phyloP scores from a whole-genome alignment of 257 asterid species.

The Solanum medicagineum region DNA sequence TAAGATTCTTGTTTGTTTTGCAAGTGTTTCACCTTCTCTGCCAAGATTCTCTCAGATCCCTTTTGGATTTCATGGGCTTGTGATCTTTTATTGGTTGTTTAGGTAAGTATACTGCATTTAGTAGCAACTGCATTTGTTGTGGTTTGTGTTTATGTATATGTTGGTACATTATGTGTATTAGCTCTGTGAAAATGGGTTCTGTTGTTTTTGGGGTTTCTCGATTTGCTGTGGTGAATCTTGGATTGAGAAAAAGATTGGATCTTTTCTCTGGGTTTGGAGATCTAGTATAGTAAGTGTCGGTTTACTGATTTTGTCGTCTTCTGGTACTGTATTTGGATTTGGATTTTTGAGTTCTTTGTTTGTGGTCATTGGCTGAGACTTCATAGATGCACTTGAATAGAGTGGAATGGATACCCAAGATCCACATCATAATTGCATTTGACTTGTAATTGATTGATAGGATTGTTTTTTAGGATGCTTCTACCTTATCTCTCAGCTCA shows the following conservation, averaged over 20 bases:
- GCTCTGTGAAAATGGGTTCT: neutral
- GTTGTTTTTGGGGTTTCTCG: constrained; percentile 6
- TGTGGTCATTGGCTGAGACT: neutral
- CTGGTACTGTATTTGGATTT: neutral
- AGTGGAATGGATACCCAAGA: neutral
- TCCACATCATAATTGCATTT: neutral
- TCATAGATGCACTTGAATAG: neutral
- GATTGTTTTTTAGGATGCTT: neutral
- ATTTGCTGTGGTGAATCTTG: constrained; percentile 12
- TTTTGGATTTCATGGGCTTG: constrained; percentile 15
- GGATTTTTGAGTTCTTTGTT: neutral
- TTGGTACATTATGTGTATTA: neutral
- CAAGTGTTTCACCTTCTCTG: neutral
- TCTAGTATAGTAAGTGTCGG: constrained; percentile 8
- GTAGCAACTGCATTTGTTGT: neutral
- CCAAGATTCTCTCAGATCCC: constrained; percentile 23
- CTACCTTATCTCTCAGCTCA: neutral
- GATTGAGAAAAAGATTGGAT: constrained; percentile 21
- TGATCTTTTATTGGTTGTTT: constrained; percentile 12
- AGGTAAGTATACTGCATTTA: constrained; percentile 11
- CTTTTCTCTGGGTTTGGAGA: constrained; percentile 19
- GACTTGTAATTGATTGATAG: neutral
- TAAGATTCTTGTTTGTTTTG: neutral
- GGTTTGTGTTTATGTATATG: neutral
- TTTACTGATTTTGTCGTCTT: neutral